A percentile compares a stretch with the other conserved stretches of the same genome.
These are phyloP conservation scores for Epichloe gansuensis DNA, from an alignment of 2,329 filamentous ascomycete species.

Conservation along the genomic window DNA sequence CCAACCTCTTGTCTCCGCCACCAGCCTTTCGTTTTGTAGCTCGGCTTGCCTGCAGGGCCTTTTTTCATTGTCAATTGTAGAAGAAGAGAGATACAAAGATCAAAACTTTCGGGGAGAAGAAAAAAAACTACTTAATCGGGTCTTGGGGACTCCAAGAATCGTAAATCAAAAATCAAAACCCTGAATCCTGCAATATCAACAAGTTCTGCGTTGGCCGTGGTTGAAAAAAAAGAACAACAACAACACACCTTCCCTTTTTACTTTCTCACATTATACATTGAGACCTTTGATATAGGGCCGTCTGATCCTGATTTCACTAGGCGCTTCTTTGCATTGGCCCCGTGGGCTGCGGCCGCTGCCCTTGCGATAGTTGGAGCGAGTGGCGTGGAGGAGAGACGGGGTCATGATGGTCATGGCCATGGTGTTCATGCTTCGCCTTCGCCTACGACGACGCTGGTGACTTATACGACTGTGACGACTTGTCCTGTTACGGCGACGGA, in stretches of 20 bases:
- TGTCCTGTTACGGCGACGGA: constrained; percentile 33
- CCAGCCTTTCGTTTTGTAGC: neutral
- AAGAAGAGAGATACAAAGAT: too few species aligned
- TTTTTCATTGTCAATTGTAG: too few species aligned
- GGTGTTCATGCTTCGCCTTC: constrained; percentile 1
- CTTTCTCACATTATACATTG: too few species aligned
- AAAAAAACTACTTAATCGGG: too few species aligned
- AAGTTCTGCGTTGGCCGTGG: too few species aligned
- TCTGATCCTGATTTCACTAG: neutral
- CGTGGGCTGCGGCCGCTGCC: constrained; percentile 3
- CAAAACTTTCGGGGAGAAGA: too few species aligned
- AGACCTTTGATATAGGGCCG: too few species aligned
- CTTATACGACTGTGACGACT: constrained; percentile 29
- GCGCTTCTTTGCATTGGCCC: constrained; percentile 4
- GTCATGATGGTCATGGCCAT: neutral
- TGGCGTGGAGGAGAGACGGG: constrained; percentile 2
- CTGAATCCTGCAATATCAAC: too few species aligned
- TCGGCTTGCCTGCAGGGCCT: neutral
- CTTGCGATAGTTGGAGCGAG: constrained; percentile 1
- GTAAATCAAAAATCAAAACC: too few species aligned
- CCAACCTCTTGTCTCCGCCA: neutral
- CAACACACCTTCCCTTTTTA: too few species aligned
- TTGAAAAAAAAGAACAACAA: too few species aligned
- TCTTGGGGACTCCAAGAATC: too few species aligned
- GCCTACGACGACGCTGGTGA: constrained; percentile 14